Base-by-base conservation (phyloP, 1,284 basidiomycete genomes). In the Sanguinoderma infundibulare region DNA sequence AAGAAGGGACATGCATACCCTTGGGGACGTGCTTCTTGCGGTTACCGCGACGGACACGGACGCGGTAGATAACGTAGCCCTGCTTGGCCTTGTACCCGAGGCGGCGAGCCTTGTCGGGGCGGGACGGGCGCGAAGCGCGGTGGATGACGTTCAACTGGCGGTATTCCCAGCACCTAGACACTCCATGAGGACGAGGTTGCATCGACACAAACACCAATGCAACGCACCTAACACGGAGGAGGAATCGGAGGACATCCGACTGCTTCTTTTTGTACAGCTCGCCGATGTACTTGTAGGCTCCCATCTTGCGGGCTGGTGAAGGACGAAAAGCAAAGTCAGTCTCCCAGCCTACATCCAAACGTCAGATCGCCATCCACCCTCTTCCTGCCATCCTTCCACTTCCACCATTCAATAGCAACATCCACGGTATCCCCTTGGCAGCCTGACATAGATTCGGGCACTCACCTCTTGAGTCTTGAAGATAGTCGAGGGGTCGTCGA, bases 51-150 rank as follows among this genome's bases (percentile, higher is more conserved):
- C 98, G 91, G 69, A 99, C 97, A 71, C 97, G 95, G 73, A 99
- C 84, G 72, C 98, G 95, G 86, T 99, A 99, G 82, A 99, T 82
- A 66, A 99, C 92, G 79, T 95, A 99, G 74, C 98, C 98, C 82
- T 99, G 98, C 89, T 99, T 99, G 78, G 98, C 95, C 84, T 98
- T 99, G 91, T 99, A 99, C 61, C 97, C 97, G 66, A 99, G 86
- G 71, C 96, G 93, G 79, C 97, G 94, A 69, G 97, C 97, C 87
- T 98, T 99, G 86, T 99, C 97, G 60, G 96, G 98, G 77, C 98
- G 94, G 59, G 97, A 98, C 61, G 97, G 97, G 66, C 97, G 94
- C 67, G 96, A 95, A 60, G 96, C 96, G 68, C 97, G 94, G 87
- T 98, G 96, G 77, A 98, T 95, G 70, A 99, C 95, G 73, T 98